A percentile compares a stretch with the other conserved stretches of the same genome.
Evolutionary conservation across 768 basidiomycete genomes (phyloP).

Genomic region (Glaciozyma antarctica): DNA sequence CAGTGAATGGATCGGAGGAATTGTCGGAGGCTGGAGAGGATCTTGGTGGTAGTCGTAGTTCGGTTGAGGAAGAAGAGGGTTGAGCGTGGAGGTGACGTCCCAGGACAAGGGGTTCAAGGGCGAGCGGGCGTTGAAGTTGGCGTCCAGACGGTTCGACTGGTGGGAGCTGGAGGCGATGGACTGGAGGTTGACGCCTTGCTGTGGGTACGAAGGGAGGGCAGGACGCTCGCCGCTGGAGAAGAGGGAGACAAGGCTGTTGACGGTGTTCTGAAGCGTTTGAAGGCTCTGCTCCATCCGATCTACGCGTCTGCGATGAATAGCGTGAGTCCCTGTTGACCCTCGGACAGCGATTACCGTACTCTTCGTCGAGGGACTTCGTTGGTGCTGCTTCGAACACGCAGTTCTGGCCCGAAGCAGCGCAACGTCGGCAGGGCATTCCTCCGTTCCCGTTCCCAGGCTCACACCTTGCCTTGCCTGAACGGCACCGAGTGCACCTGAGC

Average conservation of each 20-base stretch:
- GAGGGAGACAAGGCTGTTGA: neutral
- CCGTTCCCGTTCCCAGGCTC: no score
- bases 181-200: neutral
- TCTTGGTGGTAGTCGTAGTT: neutral
- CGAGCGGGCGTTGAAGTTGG: constrained; percentile 1
- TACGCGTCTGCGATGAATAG: neutral
- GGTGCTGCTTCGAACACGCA: neutral
- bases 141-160: neutral
- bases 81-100: neutral
- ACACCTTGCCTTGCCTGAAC: no score
- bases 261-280: neutral
- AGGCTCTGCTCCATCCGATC: neutral
- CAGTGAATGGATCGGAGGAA: neutral
- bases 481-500: no score
- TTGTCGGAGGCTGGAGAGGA: neutral
- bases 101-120: neutral
- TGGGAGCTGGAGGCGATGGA: neutral
- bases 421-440: neutral
- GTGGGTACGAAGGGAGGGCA: neutral
- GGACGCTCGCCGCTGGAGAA: neutral
- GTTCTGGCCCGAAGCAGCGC: neutral
- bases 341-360: neutral
- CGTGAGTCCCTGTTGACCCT: neutral
- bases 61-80: neutral
- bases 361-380: neutral